These are phyloP conservation scores for Chaetomiaceae sp. DNA, from an alignment of 2,329 filamentous ascomycete genomes.

Conservation along the genomic window DNA sequence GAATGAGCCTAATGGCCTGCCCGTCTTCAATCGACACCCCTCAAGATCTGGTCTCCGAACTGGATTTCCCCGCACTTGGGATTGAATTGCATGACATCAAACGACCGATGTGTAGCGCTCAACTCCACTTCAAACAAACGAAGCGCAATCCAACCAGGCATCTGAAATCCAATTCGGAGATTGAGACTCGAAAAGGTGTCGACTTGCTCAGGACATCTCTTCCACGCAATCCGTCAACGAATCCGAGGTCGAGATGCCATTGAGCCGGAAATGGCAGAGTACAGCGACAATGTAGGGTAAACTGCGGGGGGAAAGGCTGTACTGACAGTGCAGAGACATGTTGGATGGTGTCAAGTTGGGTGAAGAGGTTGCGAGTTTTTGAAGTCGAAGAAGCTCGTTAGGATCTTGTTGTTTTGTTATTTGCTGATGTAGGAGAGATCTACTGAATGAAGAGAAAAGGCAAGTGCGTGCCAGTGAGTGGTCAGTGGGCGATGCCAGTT, in stretches of 20 bases:
- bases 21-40: neutral
- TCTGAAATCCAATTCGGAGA: neutral
- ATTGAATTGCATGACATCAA: neutral
- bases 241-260: no score
- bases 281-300: neutral
- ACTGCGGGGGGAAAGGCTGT: neutral
- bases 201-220: neutral
- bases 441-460: conserved; percentile 11
- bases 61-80: neutral
- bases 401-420: conserved; percentile 3
- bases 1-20: no score
- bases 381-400: neutral
- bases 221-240: neutral
- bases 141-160: neutral
- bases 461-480: conserved; percentile 6
- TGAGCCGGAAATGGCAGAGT: neutral
- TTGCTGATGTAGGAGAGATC: conserved; percentile 1
- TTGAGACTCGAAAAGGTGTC: neutral
- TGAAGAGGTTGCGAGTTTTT: conserved; percentile 18
- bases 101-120: neutral
- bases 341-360: conserved; percentile 25
- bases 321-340: conserved; percentile 60
- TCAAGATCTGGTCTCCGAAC: neutral
- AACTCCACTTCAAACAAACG: neutral
- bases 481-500: conserved; percentile 11